Evolutionary conservation across 306 rosid genomes (phyloP), one percentile per base, ranked within the genome.

Genomic region (Medicago lupulina): DNA sequence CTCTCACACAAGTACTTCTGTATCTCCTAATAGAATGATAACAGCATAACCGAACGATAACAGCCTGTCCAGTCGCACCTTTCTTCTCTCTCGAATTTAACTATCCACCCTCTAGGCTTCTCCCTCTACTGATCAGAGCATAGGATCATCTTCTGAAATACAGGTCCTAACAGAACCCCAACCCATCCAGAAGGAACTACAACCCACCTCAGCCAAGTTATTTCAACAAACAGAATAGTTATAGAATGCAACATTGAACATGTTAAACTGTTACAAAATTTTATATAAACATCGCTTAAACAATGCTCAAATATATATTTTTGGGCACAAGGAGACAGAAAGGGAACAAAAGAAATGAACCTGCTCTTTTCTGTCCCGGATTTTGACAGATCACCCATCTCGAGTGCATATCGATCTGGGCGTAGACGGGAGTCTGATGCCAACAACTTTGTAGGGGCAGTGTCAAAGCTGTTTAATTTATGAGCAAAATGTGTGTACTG

Each of bases 371-470:
- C 97, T 18, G 91, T 79, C 64, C 97, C 97, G 8, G 97, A 80
- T 86, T 91, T 94, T 25, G 98, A 88, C 41, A 91, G 79, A 83
- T 91, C 97, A 8, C 96, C 93, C 70, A 84, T 83, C 87, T 94
- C 94, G 51, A 94, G 97, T 70, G 97, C 97, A 62, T 21, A 88
- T 88, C 98, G 84, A 86, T 94, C 97, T 8, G 98, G 94, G 70
- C 96, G 96, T 84, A 94, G 84, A 43, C 97, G 97, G 17, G 98
- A 94, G 79, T 94, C 97, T 40, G 96, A 91, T 75, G 95, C 89
- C 80, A 91, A 80, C 87, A 94, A 82, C 84, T 83, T 87, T 66
- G 73, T 86, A 15, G 97, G 96, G 72, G 93, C 94, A 18, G 91
- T 88, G 80, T 90, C 87, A 66, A 89, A 94, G 90, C 97, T 91